A percentile compares a stretch with the other conserved stretches of the same genome.
Conservation (phyloP, 495 filamentous ascomycete species). For the Amphirosellinia nigrospora region DNA sequence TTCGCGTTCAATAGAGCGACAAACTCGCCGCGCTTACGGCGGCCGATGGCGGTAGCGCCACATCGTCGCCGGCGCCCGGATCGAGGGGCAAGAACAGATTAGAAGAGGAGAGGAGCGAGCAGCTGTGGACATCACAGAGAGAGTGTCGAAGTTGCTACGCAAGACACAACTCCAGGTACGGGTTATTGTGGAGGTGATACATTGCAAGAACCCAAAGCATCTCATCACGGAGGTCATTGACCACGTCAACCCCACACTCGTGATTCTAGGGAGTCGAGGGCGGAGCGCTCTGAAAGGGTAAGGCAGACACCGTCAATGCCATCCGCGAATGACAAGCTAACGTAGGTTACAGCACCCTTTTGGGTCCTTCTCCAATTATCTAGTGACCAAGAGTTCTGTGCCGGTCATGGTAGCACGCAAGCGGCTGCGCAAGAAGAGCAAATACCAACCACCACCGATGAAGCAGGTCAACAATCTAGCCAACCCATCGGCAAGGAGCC, state of each 20-base stretch:
- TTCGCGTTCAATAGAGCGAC: slow-evolving; percentile 37
- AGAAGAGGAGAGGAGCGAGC: slow-evolving; percentile 81
- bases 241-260: slow-evolving; percentile 86
- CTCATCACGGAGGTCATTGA: slow-evolving; percentile 92
- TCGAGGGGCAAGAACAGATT: slow-evolving; percentile 55
- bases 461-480: slow-evolving; percentile 76
- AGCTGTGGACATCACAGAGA: slow-evolving; percentile 75
- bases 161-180: slow-evolving; percentile 91
- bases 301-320: slow-evolving; percentile 37
- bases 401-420: slow-evolving; percentile 93
- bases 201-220: slow-evolving; percentile 94
- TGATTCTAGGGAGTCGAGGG: slow-evolving; percentile 88
- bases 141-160: slow-evolving; percentile 80
- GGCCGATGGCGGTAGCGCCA: slow-evolving; percentile 33
- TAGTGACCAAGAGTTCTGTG: slow-evolving; percentile 94
- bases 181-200: slow-evolving; percentile 92
- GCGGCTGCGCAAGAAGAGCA: slow-evolving; percentile 75
- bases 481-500: slow-evolving; percentile 64
- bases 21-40: slow-evolving; percentile 39
- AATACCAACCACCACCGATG: slow-evolving; percentile 65
- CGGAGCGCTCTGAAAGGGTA: slow-evolving; percentile 92
- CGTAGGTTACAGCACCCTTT: slow-evolving; percentile 50
- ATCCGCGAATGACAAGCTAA: slow-evolving; percentile 12
- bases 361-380: slow-evolving; percentile 95
- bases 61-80: slow-evolving; percentile 51